Evolutionary conservation across 1,139 yeast species (phyloP).

Genomic region (Entelexis paramagnoliae): DNA sequence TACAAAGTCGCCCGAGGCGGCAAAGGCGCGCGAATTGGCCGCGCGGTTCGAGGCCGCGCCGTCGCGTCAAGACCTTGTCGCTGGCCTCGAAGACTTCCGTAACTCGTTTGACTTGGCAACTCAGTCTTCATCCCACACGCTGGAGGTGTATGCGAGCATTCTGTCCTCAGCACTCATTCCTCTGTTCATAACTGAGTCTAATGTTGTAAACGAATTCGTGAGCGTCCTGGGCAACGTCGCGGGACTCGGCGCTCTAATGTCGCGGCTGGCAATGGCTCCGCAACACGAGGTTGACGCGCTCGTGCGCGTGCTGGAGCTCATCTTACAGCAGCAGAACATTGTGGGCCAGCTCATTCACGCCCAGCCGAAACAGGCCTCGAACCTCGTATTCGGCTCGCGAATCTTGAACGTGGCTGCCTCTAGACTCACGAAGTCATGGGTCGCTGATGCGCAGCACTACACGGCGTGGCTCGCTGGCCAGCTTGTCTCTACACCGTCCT

Average conservation of each 20-base stretch:
- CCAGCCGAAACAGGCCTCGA: neutral
- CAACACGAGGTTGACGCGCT: slow-evolving; percentile 5
- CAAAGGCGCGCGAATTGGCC: neutral
- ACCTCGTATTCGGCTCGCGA: slow-evolving; percentile 22
- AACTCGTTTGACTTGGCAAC: neutral
- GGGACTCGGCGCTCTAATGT: slow-evolving; percentile 16
- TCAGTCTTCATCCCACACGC: neutral
- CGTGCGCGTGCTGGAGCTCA: slow-evolving; percentile 8
- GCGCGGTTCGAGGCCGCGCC: slow-evolving; percentile 7
- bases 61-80: neutral
- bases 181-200: neutral
- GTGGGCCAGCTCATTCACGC: slow-evolving; percentile 1
- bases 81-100: neutral
- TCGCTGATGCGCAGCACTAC: slow-evolving; percentile 15
- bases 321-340: slow-evolving; percentile 1
- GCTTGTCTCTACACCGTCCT: neutral
- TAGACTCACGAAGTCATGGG: slow-evolving; percentile 12
- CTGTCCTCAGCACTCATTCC: slow-evolving; percentile 6
- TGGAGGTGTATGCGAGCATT: slow-evolving; percentile 12
- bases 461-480: slow-evolving; percentile 22
- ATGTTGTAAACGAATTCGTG: slow-evolving; percentile 1
- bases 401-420: slow-evolving; percentile 14
- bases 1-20: neutral
- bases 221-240: slow-evolving; percentile 11
- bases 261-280: slow-evolving; percentile 9